Percentiles rank a stretch among this genome's conserved stretches.
Evolutionary conservation across 2,329 filamentous ascomycete species (phyloP).

Genomic region (Rhynchosporium graminicola): DNA sequence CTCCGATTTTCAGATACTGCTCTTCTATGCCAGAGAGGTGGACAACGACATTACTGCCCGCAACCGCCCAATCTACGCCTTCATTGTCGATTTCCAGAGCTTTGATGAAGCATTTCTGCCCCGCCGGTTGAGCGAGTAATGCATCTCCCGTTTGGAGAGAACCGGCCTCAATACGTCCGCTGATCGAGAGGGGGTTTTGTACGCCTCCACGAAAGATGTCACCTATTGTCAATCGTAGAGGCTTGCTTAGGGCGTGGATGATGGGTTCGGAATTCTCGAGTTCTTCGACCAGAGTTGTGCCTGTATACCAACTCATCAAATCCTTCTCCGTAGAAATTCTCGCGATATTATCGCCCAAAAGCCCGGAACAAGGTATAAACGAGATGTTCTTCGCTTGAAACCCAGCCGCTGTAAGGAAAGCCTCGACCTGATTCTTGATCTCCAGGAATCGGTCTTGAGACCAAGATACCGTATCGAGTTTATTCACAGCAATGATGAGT

Average conservation of each 20-base stretch:
- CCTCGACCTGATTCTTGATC: slow-evolving; percentile 78
- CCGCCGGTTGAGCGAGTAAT: slow-evolving; percentile 76
- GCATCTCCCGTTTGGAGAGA: slow-evolving; percentile 82
- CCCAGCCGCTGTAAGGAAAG: slow-evolving; percentile 79
- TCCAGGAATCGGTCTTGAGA: slow-evolving; percentile 79
- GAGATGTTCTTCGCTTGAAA: slow-evolving; percentile 80
- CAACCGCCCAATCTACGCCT: slow-evolving; percentile 82
- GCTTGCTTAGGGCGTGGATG: slow-evolving; percentile 70
- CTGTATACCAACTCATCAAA: slow-evolving; percentile 73
- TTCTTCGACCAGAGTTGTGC: slow-evolving; percentile 77
- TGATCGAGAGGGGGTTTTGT: slow-evolving; percentile 80
- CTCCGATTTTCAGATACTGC: slow-evolving; percentile 77
- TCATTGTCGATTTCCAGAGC: slow-evolving; percentile 76
- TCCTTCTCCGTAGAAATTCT: slow-evolving; percentile 55
- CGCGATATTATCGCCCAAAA: slow-evolving; percentile 85
- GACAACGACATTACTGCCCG: slow-evolving; percentile 85
- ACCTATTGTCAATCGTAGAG: slow-evolving; percentile 81
- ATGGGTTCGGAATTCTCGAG: slow-evolving; percentile 80
- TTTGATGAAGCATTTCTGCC: slow-evolving; percentile 79
- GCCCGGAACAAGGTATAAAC: slow-evolving; percentile 87
- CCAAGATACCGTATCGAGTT: slow-evolving; percentile 88
- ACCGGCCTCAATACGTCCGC: slow-evolving; percentile 83
- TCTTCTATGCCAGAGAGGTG: slow-evolving; percentile 84
- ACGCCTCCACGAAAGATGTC: slow-evolving; percentile 82
- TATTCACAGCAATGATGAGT: slow-evolving; percentile 91